A percentile compares a stretch with the other conserved stretches of the same genome.
These are phyloP conservation scores for Trichoderma breve DNA, from an alignment of 2,329 filamentous ascomycete species.

Conservation along the genomic window DNA sequence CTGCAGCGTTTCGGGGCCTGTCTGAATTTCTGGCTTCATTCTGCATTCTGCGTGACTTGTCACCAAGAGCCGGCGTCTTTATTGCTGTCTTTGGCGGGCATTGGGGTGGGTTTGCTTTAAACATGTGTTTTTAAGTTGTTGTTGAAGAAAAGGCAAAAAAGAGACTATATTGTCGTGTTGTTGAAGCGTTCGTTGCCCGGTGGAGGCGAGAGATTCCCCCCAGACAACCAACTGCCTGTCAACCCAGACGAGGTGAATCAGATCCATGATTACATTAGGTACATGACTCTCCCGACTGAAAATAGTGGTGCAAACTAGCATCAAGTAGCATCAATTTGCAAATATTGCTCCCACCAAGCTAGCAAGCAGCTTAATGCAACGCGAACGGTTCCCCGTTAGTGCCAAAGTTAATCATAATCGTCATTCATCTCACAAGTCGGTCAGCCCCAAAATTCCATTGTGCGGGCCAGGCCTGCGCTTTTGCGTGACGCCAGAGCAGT, in stretches of 20 bases:
- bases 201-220: background rate
- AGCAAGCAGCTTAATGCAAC: background rate
- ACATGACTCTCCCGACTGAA: background rate
- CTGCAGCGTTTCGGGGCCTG: background rate
- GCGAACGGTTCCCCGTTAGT: background rate
- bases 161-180: background rate
- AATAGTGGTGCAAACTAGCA: background rate
- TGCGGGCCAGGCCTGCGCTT: background rate
- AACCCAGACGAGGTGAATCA: background rate
- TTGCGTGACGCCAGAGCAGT: background rate
- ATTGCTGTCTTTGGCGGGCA: background rate
- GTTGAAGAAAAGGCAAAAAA: too few relatives aligned
- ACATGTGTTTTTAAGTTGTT: too few relatives aligned
- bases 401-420: slow-evolving; percentile 6
- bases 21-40: background rate
- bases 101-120: too few relatives aligned
- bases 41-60: background rate
- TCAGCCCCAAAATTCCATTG: slow-evolving; percentile 8
- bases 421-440: slow-evolving; percentile 1
- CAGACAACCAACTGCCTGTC: background rate
- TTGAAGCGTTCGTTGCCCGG: background rate
- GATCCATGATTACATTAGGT: background rate
- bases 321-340: background rate
- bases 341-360: background rate
- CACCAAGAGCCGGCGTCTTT: background rate